Evolutionary conservation across 2,329 filamentous ascomycete genomes (phyloP).

Genomic region (Colletotrichum abscissum): DNA sequence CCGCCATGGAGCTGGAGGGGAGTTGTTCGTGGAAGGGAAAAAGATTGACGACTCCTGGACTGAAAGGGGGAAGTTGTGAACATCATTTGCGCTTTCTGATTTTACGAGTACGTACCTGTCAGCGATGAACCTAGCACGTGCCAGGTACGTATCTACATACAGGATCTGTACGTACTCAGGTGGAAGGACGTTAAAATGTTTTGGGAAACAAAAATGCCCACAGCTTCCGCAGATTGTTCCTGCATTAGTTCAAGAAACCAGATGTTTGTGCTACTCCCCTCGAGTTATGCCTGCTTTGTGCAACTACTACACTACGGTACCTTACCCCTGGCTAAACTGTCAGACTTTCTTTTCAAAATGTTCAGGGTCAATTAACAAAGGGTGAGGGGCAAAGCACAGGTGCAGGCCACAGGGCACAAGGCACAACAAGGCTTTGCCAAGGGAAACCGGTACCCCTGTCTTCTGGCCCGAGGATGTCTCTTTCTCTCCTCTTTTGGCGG

Average conservation of each 20-base stretch:
- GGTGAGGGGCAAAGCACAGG: neutral
- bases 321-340: neutral
- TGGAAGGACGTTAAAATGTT: neutral
- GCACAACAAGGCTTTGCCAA: conserved; percentile 20
- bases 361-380: conserved; percentile 2
- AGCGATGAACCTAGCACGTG: neutral
- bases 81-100: conserved; percentile 17
- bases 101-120: neutral
- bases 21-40: conserved; percentile 15
- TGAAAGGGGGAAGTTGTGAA: conserved; percentile 29
- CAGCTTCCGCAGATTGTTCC: conserved; percentile 20
- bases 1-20: conserved; percentile 9
- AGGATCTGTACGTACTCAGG: too few relatives aligned
- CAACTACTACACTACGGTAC: neutral
- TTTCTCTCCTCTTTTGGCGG: conserved; percentile 30
- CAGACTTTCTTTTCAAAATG: neutral
- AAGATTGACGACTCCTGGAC: conserved; percentile 11
- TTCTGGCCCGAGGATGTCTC: neutral
- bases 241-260: conserved; percentile 25
- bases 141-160: neutral
- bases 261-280: neutral
- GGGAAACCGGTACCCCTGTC: conserved; percentile 6
- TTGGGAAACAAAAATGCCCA: conserved; percentile 23
- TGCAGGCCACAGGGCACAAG: neutral
- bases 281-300: conserved; percentile 12